Evolutionary conservation across 345 rosid species (phyloP).

Genomic region (Gossypium thurberi): DNA sequence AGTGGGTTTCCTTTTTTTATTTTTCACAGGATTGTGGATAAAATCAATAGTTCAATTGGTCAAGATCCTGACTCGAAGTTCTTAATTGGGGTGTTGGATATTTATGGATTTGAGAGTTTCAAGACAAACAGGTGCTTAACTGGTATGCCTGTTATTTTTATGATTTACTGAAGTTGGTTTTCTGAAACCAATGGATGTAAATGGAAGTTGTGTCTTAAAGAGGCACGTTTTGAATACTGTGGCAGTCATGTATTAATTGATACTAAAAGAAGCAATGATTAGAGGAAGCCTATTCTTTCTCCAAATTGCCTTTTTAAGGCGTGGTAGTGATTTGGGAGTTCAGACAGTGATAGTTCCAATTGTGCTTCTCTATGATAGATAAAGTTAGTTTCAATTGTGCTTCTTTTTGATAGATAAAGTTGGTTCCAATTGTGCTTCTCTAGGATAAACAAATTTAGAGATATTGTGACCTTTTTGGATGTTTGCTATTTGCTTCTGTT

Average conservation of each 20-base stretch:
- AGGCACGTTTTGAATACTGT: conserved; percentile 1
- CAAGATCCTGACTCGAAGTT: conserved; percentile 88
- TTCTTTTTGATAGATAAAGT: background rate
- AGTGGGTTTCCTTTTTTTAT: conserved; percentile 14
- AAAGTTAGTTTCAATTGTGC: background rate
- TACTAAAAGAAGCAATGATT: background rate
- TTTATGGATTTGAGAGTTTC: conserved; percentile 99
- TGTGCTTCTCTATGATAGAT: background rate
- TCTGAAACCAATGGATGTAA: conserved; percentile 17
- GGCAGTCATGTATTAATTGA: background rate
- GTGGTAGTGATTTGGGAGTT: background rate
- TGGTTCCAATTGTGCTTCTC: background rate
- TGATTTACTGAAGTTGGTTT: conserved; percentile 6
- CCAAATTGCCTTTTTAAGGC: background rate
- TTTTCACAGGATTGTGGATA: conserved; percentile 74
- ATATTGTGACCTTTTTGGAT: background rate
- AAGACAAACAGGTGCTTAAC: conserved; percentile 99
- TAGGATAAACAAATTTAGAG: background rate
- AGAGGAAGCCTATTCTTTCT: background rate
- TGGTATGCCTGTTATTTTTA: conserved; percentile 52
- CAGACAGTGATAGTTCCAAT: background rate
- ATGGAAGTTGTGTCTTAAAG: conserved; percentile 10
- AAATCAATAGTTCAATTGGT: conserved; percentile 87
- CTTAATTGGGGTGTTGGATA: conserved; percentile 96
- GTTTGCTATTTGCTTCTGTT: conserved; percentile 21